phyloP scores from a whole-genome alignment of 192 early-diverging fungal genomes.

The Umbelopsis isabellina region DNA sequence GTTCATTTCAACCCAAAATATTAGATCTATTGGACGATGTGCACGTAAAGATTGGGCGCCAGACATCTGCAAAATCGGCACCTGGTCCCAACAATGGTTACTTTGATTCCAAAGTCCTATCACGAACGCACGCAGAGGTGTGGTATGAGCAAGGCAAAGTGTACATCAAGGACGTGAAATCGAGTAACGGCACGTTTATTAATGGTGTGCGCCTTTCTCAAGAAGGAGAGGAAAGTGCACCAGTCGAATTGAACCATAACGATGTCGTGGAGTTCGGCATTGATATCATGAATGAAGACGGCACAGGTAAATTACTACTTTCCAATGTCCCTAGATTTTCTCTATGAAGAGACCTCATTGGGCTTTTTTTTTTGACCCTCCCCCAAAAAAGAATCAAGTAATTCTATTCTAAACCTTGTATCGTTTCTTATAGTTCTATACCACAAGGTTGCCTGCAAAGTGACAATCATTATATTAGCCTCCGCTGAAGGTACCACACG shows the following conservation, averaged over 20 bases:
- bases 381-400: background rate
- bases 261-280: conserved; percentile 80
- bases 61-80: conserved; percentile 61
- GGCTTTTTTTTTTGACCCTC: background rate
- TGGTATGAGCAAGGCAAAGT: conserved; percentile 68
- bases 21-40: conserved; percentile 55
- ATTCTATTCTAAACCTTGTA: background rate
- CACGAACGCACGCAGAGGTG: conserved; percentile 75
- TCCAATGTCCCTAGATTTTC: background rate
- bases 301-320: conserved; percentile 46
- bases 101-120: conserved; percentile 85
- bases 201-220: conserved; percentile 70
- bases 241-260: conserved; percentile 59
- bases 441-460: conserved; percentile 37
- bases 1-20: conserved; percentile 51
- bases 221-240: conserved; percentile 63
- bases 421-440: conserved; percentile 34
- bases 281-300: conserved; percentile 78
- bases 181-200: conserved; percentile 83
- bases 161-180: conserved; percentile 74
- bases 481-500: conserved; percentile 9
- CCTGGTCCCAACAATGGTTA: conserved; percentile 73
- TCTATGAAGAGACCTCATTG: background rate
- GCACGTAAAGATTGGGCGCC: conserved; percentile 71
- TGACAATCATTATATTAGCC: conserved; percentile 22